Evolutionary conservation across 2,329 filamentous ascomycete species (phyloP).

Genomic region (Talaromyces sp.): DNA sequence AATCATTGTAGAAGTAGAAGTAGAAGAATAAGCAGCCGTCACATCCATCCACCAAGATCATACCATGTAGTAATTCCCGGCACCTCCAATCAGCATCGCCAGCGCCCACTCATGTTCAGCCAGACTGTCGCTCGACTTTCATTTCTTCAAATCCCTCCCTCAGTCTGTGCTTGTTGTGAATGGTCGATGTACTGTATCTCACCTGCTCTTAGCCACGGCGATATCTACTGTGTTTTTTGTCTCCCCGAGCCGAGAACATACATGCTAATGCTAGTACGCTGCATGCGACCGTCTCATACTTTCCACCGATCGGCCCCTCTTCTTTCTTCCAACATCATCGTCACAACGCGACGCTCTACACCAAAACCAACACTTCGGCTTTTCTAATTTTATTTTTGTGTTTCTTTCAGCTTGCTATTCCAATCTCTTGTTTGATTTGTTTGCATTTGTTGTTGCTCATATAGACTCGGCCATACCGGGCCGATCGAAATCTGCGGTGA

Average conservation of each 20-base stretch:
- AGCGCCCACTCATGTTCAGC: slow-evolving; percentile 11
- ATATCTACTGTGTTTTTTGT: too few species aligned
- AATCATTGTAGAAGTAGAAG: background rate
- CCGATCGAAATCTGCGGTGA: background rate
- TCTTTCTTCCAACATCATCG: background rate
- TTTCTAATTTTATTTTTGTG: background rate
- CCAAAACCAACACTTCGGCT: too few species aligned
- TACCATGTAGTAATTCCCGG: background rate
- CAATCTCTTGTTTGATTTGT: background rate
- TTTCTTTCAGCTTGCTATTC: background rate
- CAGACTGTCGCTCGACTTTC: background rate
- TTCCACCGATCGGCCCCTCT: slow-evolving; percentile 7
- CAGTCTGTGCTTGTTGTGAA: background rate
- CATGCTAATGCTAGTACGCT: too few species aligned
- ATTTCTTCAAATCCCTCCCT: background rate
- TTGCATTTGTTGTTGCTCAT: background rate
- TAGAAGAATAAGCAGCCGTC: background rate
- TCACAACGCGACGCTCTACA: background rate
- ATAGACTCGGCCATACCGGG: background rate
- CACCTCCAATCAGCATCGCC: slow-evolving; percentile 10
- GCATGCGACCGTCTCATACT: background rate
- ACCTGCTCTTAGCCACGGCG: too few species aligned
- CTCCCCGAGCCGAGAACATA: background rate
- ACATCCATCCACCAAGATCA: background rate
- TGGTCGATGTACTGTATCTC: background rate